Percentiles rank a stretch among this genome's conserved stretches.
Evolutionary conservation across 371 early-diverging fungal species (phyloP).

Genomic region (Syncephalis plumigaleata): DNA sequence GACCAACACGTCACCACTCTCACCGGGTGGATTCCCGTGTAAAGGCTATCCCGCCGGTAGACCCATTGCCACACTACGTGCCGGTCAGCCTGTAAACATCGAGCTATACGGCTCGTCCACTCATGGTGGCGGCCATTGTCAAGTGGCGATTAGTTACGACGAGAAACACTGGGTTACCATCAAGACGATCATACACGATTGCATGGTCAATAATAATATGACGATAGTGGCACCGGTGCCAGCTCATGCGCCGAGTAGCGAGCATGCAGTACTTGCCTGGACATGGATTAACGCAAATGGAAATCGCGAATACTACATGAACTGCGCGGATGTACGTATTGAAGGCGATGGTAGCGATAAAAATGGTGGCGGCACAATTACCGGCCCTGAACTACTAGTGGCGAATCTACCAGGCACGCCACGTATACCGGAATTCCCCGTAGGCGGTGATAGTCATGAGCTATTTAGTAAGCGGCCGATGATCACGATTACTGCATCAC

Average conservation of each 20-base stretch:
- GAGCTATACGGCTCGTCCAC: conserved; percentile 7
- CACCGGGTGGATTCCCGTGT: not conserved
- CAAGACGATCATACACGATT: conserved; percentile 19
- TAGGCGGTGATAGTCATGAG: conserved; percentile 15
- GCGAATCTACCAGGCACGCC: conserved; percentile 22
- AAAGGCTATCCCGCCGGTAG: conserved; percentile 1
- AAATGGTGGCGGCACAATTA: conserved; percentile 15
- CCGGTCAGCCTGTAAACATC: conserved; percentile 1
- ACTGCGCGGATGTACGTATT: conserved; percentile 40
- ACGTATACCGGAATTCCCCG: conserved; percentile 22
- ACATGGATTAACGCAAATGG: conserved; percentile 35
- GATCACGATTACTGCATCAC: no score
- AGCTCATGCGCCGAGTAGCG: conserved; percentile 19
- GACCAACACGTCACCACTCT: conserved; percentile 2
- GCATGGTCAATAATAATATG: conserved; percentile 12
- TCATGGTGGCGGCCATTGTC: conserved; percentile 47
- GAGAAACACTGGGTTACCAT: conserved; percentile 36
- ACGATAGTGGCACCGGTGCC: conserved; percentile 28
- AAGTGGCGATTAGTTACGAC: conserved; percentile 45
- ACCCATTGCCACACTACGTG: not conserved
- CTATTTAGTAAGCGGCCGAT: conserved; percentile 12
- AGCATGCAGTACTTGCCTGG: conserved; percentile 19
- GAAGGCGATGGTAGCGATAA: conserved; percentile 13
- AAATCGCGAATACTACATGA: conserved; percentile 46
- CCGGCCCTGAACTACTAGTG: conserved; percentile 26